Evolutionary conservation across 495 filamentous ascomycete species (phyloP), one percentile per base, ranked within the genome.

Genomic region (Hyaloscypha bicolor): DNA sequence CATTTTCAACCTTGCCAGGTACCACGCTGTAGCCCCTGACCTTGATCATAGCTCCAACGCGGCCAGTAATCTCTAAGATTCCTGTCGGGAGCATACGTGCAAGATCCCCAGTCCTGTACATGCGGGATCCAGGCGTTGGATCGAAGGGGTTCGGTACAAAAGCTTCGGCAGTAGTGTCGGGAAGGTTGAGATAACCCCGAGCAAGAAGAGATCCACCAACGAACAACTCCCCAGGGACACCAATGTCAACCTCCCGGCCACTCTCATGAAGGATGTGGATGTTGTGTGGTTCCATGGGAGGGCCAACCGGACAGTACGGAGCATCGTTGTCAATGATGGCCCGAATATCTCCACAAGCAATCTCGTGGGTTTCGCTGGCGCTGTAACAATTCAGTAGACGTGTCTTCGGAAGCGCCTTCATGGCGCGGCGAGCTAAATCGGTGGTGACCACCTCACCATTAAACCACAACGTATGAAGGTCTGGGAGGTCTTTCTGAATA

Each of bases 91-190:
- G 78, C 68, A 90, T 77, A 29, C 87, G 79, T 11, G 88, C 90
- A 62, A 84, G 80, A 73, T 93, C 91, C 12, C 91, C 91, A 2
- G 91, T 93, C 33, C 85, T 81, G 70, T 93, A 93, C 73, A 92
- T 85, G 29, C 82, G 80, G 37, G 62, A 86, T 69, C 71, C 79
- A 2, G 77, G 72, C 67, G 70, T 70, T 12, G 64, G 19, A 59
- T 72, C 65, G 65, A 81, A 81, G 19, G 77, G 81, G 69, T 89
- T 78, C 0, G 80, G 66, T n/a, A 81, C 76, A 71, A 93, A 93
- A 1, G 88, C 84, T 68, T 87, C 82, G 35, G 81, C 80, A 0
- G 88, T 92, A 3, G 88, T 83, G 58, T 92, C 88, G 2, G 85
- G 86, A 9, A 89, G 82, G 65, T 93, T 92, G 39, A 93, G 83